Conservation (phyloP, 352 stramenopile genomes). For the Phytophthora meadii region DNA sequence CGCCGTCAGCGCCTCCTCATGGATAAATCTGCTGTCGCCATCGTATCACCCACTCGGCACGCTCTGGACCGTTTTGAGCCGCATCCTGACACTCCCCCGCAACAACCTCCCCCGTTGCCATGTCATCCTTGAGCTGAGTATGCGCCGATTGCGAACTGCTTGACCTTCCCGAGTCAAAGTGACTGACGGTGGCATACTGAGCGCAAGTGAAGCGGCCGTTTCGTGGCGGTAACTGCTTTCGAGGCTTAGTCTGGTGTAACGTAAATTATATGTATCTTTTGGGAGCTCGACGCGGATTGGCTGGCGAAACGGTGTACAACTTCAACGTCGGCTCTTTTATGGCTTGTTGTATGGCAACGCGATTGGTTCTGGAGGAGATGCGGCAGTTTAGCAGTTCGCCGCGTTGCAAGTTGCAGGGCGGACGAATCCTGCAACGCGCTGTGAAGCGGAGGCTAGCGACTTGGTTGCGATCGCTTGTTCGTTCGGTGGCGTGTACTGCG, state of each 20-base stretch:
- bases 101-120: not conserved
- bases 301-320: slow-evolving; percentile 9
- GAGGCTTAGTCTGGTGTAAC: slow-evolving; percentile 7
- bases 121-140: not conserved
- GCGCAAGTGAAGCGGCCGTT: not conserved
- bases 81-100: slow-evolving; percentile 3
- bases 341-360: not conserved
- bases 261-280: slow-evolving; percentile 28
- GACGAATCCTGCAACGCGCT: not conserved
- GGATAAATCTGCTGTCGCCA: slow-evolving; percentile 30
- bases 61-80: slow-evolving; percentile 4
- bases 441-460: not conserved
- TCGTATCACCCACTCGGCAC: slow-evolving; percentile 4
- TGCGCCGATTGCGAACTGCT: slow-evolving; percentile 1
- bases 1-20: slow-evolving; percentile 3
- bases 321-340: slow-evolving; percentile 23
- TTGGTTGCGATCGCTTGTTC: not conserved
- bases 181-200: not conserved
- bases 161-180: not conserved
- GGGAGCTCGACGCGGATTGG: slow-evolving; percentile 3
- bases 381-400: not conserved
- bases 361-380: slow-evolving; percentile 1
- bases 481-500: slow-evolving; percentile 9
- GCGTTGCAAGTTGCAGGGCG: not conserved
- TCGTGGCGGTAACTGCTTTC: slow-evolving; percentile 1